Base-by-base conservation (phyloP, 2,329 filamentous ascomycete species). In the Elsinoe ampelina region DNA sequence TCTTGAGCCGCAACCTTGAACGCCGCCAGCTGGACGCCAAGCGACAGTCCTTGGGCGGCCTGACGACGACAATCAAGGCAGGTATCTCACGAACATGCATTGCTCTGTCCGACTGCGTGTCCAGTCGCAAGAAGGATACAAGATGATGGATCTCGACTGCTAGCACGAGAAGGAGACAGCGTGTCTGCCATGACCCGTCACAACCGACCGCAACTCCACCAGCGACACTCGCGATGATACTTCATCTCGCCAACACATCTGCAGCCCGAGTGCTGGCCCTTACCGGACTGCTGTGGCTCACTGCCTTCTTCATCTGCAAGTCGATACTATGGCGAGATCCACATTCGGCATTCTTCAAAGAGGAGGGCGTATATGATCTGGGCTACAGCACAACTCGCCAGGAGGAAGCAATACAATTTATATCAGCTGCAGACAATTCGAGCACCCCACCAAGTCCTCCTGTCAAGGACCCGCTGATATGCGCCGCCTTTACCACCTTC, bases 341-440 rank as follows among this genome's bases (percentile, higher is more conserved):
- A 3, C 59, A 61, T 15, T 52, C 60, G 8, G 59, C 56, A 11
- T 66, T 67, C 55, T 67, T 64, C 52, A 62, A 62, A 38, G 63
- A 65, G 47, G 64, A 65, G 7, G 50, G 63, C 26, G 65, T 64
- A 1, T 66, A 65, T 50, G 61, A 62, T 35, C 63, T 67, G 17
- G 64, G 65, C 56, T 59, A 62, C 55, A 63, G 63, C 20, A 22
- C 26, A 10, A 10, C 51, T 11, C 54, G 59, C 6, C 54, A 47
- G 35, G 54, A 15, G 10, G 48, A 60, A 47, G 47, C 60, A 19
- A 35, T 39, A 5, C 41, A 35, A 20, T 58, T 32, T 26, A 57
- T 58, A 15, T 47, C 41, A n/a, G 10, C 8, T 17, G 52, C n/a
- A 5, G 17, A 17, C n/a, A 52, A 51, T 51, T 26, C 22, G 6